Base-by-base conservation (phyloP, 176 grass and related monocot genomes). In the Paspalum vaginatum region DNA sequence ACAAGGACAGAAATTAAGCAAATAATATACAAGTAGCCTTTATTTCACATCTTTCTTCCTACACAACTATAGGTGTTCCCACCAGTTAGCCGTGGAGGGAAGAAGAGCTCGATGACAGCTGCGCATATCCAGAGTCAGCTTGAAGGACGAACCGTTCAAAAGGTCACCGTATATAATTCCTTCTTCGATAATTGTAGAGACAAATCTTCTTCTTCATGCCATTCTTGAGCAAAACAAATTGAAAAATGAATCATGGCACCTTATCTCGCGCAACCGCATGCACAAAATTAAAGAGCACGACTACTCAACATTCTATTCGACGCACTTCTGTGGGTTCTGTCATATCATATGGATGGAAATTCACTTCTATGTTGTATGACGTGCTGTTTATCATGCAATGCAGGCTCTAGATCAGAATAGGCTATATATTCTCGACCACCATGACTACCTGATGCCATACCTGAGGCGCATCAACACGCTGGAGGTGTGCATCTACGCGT, bases 361-460 rank as follows among this genome's bases (percentile, higher is more conserved):
- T 4, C 32, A 18, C 20, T 51, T 65, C 2, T 39, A 6, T 56
- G 50, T 8, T 10, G 24, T 61, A 24, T n/a, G 7, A 32, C 32
- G 2, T 32, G 32, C 32, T 4, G 5, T 9, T 46, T 11, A 16
- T 62, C 1, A 10, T 38, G 16, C 2, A 40, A 48, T 25, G 78
- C 79, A 98, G 95, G 96, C 92, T 11, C 17, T 93, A 65, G 13
- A n/a, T 0, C 18, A 83, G 11, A 81, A 84, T 0, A 87, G 88
- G 82, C 49, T 99, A 25, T 95, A 91, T 45, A 86, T 95, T 13
- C 82, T 99, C 7, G 92, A 99, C 68, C 96, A 99, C 75, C 96
- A 99, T 4, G 92, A 95, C 90, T 99, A 99, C 75, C 72, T 99
- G 65, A 93, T 99, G 88, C 84, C 88, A 1, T 93, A 95, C 82